These are phyloP conservation scores for Wallemia ichthyophaga DNA, from an alignment of 1,284 basidiomycete species.

Conservation along the genomic window DNA sequence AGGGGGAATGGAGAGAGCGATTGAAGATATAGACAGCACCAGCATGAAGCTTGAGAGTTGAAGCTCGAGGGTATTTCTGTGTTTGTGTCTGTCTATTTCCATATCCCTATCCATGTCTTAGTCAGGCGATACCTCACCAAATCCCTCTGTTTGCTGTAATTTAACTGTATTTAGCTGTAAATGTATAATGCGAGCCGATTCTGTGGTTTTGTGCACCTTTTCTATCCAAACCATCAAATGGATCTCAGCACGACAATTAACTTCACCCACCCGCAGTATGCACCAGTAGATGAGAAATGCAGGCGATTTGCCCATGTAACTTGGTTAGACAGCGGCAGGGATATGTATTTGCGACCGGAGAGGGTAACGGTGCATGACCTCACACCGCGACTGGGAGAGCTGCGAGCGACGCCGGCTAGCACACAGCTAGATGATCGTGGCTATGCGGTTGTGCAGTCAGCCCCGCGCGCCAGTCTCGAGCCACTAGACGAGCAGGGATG, in stretches of 20 bases:
- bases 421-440: neutral
- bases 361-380: neutral
- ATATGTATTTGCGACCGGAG: neutral
- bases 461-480: neutral
- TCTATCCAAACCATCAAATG: neutral
- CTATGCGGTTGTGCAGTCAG: neutral
- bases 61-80: no score
- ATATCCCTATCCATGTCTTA: no score
- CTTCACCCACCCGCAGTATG: neutral
- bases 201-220: no score
- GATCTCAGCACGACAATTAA: neutral
- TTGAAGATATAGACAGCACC: no score
- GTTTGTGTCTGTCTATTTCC: no score
- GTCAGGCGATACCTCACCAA: no score
- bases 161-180: no score
- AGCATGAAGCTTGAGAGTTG: no score
- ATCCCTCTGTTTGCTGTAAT: no score
- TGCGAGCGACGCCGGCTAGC: neutral
- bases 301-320: neutral
- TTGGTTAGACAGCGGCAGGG: neutral
- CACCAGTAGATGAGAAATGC: neutral
- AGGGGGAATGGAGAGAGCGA: no score
- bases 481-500: neutral
- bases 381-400: neutral
- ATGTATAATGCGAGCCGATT: no score